Evolutionary conservation across 176 grass and related monocot species (phyloP).

Genomic region (Otatea glauca): DNA sequence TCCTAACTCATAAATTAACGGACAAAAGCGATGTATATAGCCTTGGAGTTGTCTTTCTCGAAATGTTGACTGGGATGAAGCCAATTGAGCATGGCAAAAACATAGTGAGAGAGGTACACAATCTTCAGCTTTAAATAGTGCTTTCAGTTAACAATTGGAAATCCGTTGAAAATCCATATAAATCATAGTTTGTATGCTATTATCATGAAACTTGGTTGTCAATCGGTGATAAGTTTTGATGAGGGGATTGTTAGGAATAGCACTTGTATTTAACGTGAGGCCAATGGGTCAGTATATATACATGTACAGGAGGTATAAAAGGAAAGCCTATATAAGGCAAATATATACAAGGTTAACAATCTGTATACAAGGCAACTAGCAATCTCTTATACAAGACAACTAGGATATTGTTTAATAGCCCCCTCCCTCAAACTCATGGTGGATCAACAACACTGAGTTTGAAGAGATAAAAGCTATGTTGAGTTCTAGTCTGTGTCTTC

Average conservation of each 20-base stretch:
- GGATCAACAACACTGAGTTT: too few relatives aligned
- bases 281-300: too few relatives aligned
- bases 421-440: too few relatives aligned
- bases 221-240: not conserved
- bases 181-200: not conserved
- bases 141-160: not conserved
- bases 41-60: slow-evolving; percentile 84
- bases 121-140: slow-evolving; percentile 6
- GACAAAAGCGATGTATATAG: slow-evolving; percentile 97
- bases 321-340: too few relatives aligned
- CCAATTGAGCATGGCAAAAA: slow-evolving; percentile 95
- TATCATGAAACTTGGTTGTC: not conserved
- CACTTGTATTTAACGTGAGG: too few relatives aligned
- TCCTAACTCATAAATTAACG: slow-evolving; percentile 89
- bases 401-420: too few relatives aligned
- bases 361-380: too few relatives aligned
- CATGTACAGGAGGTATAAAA: too few relatives aligned
- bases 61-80: slow-evolving; percentile 81
- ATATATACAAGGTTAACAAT: too few relatives aligned
- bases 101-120: slow-evolving; percentile 88
- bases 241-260: not conserved
- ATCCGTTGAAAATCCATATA: not conserved
- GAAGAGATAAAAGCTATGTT: too few relatives aligned
- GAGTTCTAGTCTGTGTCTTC: too few relatives aligned
- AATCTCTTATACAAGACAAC: too few relatives aligned